phyloP scores from a whole-genome alignment of 805 yeast species.

The Candida rishiriensis region DNA sequence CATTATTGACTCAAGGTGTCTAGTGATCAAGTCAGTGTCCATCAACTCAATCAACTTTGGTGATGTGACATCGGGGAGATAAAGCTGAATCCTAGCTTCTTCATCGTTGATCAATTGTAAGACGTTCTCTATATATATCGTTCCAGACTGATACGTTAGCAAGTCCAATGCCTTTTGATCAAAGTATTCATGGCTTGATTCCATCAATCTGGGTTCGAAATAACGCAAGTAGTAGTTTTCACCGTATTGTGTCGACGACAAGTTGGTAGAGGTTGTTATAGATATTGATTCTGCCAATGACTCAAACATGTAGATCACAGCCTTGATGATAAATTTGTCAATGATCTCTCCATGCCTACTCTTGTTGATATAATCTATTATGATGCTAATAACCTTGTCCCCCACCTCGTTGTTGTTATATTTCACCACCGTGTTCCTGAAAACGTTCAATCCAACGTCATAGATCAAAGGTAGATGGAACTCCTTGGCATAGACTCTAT shows the following conservation, averaged over 20 bases:
- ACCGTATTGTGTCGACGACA: constrained; percentile 29
- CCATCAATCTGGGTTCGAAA: constrained; percentile 64
- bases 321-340: constrained; percentile 55
- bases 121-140: constrained; percentile 49
- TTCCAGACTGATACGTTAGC: constrained; percentile 42
- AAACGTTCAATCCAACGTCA: constrained; percentile 69
- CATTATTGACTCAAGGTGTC: constrained; percentile 54
- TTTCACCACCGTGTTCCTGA: constrained; percentile 56
- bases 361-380: constrained; percentile 52
- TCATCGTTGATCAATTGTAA: constrained; percentile 58
- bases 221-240: constrained; percentile 59
- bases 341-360: constrained; percentile 52
- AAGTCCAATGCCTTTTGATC: constrained; percentile 40
- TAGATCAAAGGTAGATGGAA: constrained; percentile 55
- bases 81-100: constrained; percentile 47
- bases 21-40: constrained; percentile 54
- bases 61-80: constrained; percentile 49
- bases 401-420: constrained; percentile 49
- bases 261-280: constrained; percentile 5
- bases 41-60: constrained; percentile 53
- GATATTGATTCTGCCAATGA: constrained; percentile 40
- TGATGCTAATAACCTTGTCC: constrained; percentile 38
- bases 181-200: constrained; percentile 54
- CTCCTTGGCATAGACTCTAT: constrained; percentile 77
- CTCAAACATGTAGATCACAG: constrained; percentile 68